Evolutionary conservation across 192 early-diverging fungal genomes (phyloP).

Genomic region (Backusella circina): DNA sequence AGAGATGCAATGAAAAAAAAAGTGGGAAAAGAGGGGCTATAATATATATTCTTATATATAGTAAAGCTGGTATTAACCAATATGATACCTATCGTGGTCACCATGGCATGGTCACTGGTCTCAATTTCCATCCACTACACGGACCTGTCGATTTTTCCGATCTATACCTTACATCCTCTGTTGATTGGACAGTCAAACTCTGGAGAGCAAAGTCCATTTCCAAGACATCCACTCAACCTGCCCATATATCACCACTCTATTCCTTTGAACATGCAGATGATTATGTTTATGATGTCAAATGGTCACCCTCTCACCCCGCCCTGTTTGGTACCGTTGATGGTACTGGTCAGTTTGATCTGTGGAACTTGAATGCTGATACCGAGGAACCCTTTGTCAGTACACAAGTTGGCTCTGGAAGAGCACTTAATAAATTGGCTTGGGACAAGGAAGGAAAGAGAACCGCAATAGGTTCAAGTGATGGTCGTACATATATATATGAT

Average conservation of each 20-base stretch:
- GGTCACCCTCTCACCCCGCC: constrained; percentile 95
- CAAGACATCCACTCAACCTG: constrained; percentile 45
- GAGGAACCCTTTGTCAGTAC: constrained; percentile 66
- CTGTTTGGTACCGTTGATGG: constrained; percentile 93
- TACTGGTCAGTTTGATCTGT: constrained; percentile 84
- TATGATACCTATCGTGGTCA: constrained; percentile 87
- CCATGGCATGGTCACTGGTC: constrained; percentile 79
- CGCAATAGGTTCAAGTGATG: constrained; percentile 82
- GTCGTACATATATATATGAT: constrained; percentile 84
- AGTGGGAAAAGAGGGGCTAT: background rate
- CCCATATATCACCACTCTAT: constrained; percentile 61
- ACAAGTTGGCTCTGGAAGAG: constrained; percentile 58
- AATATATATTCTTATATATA: constrained; percentile 18
- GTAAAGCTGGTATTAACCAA: constrained; percentile 93
- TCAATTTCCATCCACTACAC: constrained; percentile 86
- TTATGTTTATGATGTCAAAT: constrained; percentile 97
- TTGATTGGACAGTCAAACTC: constrained; percentile 97
- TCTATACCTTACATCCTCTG: constrained; percentile 85
- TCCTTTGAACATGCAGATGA: constrained; percentile 93
- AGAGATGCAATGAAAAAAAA: background rate
- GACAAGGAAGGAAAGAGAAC: constrained; percentile 82
- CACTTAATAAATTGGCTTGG: constrained; percentile 94
- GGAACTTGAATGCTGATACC: constrained; percentile 88
- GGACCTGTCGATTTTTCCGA: constrained; percentile 87
- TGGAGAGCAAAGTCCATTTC: constrained; percentile 77